phyloP scores from a whole-genome alignment of 2,329 filamentous ascomycete species.

The Pseudogymnoascus sp. region DNA sequence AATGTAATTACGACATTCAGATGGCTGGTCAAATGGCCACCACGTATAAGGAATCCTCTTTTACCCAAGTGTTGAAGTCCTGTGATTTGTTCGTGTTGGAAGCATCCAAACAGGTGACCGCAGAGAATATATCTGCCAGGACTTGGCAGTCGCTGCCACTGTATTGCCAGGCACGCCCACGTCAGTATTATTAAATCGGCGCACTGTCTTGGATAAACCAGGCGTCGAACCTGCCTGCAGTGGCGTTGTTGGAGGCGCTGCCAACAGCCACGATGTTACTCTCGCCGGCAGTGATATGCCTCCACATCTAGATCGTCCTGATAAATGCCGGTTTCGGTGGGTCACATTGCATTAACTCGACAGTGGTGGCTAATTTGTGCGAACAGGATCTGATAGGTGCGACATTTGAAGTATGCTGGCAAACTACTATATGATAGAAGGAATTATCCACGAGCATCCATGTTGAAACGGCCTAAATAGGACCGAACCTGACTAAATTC shows the following conservation, averaged over 20 bases:
- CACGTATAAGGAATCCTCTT: background rate
- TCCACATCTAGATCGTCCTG: background rate
- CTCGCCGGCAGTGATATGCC: background rate
- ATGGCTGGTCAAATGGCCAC: background rate
- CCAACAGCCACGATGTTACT: slow-evolving; percentile 5
- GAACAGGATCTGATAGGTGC: background rate
- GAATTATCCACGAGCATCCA: background rate
- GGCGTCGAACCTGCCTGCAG: background rate
- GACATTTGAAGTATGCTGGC: background rate
- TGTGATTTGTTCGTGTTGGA: background rate
- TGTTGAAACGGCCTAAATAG: background rate
- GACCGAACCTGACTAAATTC: background rate
- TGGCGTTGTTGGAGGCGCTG: background rate
- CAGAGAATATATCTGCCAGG: background rate
- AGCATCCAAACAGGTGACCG: background rate
- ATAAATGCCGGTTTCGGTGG: slow-evolving; percentile 2
- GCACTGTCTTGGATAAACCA: background rate
- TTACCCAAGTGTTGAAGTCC: background rate
- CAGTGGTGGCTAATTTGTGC: background rate
- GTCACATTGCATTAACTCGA: background rate
- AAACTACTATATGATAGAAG: background rate
- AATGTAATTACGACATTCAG: slow-evolving; percentile 1
- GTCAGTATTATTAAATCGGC: background rate
- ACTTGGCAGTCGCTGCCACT: background rate
- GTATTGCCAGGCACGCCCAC: background rate